Percentiles rank a stretch among this genome's conserved stretches.
Evolutionary conservation across 495 filamentous ascomycete species (phyloP).

Genomic region (Massariosphaeria phaeospora): DNA sequence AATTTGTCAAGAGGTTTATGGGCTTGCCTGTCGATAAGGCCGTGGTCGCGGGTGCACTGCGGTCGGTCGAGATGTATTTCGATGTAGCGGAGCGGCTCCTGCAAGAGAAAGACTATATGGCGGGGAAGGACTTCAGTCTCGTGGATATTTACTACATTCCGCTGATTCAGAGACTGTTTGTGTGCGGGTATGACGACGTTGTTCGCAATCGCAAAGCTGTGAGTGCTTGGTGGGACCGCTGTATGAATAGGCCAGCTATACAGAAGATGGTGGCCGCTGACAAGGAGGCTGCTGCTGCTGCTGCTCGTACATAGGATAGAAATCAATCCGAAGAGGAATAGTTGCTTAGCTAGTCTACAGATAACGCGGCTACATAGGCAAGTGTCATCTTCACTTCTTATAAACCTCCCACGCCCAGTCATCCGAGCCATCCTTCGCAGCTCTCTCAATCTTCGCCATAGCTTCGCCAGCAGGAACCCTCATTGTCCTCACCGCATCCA

Average conservation of each 20-base stretch:
- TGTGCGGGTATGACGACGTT: conserved; percentile 43
- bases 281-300: conserved; percentile 18
- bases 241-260: conserved; percentile 15
- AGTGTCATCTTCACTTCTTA: background rate
- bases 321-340: conserved; percentile 8
- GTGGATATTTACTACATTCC: conserved; percentile 47
- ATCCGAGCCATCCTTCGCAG: no score
- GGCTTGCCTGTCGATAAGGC: conserved; percentile 43
- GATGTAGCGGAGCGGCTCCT: conserved; percentile 44
- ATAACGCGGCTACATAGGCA: background rate
- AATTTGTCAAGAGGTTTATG: conserved; percentile 44
- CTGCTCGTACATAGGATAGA: conserved; percentile 17
- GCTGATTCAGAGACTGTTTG: conserved; percentile 44
- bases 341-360: background rate
- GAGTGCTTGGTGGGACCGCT: conserved; percentile 28
- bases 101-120: conserved; percentile 42
- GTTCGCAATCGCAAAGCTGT: conserved; percentile 43
- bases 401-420: background rate
- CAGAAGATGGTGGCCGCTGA: conserved; percentile 18
- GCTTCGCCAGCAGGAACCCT: no score
- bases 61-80: conserved; percentile 42
- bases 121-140: conserved; percentile 44
- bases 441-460: no score
- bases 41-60: conserved; percentile 40
- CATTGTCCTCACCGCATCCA: no score